phyloP scores from a whole-genome alignment of 345 rosid genomes.

The Zanthoxylum bungeanum region DNA sequence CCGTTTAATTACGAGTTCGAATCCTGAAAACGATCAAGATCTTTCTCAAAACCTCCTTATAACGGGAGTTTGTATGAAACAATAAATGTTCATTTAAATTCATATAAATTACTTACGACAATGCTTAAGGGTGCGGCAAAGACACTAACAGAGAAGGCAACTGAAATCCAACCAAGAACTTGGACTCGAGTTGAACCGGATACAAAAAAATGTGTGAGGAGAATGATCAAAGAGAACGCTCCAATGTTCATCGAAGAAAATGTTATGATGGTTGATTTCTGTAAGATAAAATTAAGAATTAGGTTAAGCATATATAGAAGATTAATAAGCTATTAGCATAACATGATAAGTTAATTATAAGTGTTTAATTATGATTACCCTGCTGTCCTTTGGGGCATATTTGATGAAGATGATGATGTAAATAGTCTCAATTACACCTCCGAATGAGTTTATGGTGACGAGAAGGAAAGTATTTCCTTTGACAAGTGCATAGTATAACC shows the following conservation, averaged over 20 bases:
- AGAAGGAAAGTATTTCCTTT: conserved; percentile 63
- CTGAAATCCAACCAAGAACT: conserved; percentile 87
- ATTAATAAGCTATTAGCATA: too few species aligned
- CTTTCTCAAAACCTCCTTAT: too few species aligned
- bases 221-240: conserved; percentile 42
- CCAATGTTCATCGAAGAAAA: conserved; percentile 53
- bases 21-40: too few species aligned
- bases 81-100: too few species aligned
- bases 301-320: neutral
- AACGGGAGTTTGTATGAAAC: too few species aligned
- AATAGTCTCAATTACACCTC: conserved; percentile 62
- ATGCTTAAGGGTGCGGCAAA: conserved; percentile 83
- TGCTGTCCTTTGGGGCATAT: conserved; percentile 49
- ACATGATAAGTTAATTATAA: too few species aligned
- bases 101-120: conserved; percentile 37
- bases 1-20: too few species aligned
- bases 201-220: conserved; percentile 39
- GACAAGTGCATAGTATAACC: conserved; percentile 79
- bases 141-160: conserved; percentile 57
- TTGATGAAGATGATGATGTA: conserved; percentile 60
- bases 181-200: conserved; percentile 16
- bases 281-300: conserved; percentile 6
- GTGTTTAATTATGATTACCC: conserved; percentile 31
- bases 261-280: conserved; percentile 57
- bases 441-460: conserved; percentile 80